phyloP scores from a whole-genome alignment of 352 stramenopile species.

The Elongisporangium anandrum region DNA sequence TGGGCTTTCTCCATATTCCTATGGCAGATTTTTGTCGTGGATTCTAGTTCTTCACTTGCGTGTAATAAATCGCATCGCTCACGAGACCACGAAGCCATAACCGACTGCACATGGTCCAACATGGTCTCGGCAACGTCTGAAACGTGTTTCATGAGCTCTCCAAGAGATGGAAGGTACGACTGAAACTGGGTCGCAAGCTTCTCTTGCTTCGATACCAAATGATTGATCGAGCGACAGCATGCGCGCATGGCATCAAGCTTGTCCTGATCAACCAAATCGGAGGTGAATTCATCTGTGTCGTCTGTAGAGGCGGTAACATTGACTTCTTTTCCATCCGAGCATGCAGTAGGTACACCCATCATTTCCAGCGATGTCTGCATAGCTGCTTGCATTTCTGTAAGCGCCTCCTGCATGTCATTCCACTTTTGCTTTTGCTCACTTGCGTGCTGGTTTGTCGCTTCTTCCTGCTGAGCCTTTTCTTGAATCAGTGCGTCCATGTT shows the following conservation, averaged over 20 bases:
- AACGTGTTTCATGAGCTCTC: slow-evolving; percentile 9
- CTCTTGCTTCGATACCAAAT: slow-evolving; percentile 6
- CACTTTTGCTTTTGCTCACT: slow-evolving; percentile 12
- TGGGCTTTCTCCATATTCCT: slow-evolving; percentile 35
- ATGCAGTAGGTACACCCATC: not conserved
- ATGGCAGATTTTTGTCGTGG: slow-evolving; percentile 23
- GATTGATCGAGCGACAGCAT: slow-evolving; percentile 18
- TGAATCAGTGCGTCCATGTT: slow-evolving; percentile 11
- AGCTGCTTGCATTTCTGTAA: slow-evolving; percentile 34
- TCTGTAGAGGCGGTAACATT: not conserved
- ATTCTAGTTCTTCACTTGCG: slow-evolving; percentile 24
- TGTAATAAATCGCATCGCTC: slow-evolving; percentile 28
- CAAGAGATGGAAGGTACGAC: slow-evolving; percentile 11
- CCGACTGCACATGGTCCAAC: slow-evolving; percentile 6
- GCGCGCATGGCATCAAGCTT: slow-evolving; percentile 10
- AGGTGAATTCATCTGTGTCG: slow-evolving; percentile 4
- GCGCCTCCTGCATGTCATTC: slow-evolving; percentile 17
- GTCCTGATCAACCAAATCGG: slow-evolving; percentile 8
- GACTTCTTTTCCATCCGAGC: too few relatives aligned
- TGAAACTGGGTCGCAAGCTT: not conserved
- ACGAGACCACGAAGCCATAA: slow-evolving; percentile 28
- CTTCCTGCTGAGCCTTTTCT: slow-evolving; percentile 11
- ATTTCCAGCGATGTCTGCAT: slow-evolving; percentile 10
- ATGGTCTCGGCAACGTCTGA: slow-evolving; percentile 9
- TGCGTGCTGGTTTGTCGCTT: slow-evolving; percentile 8